Evolutionary conservation across 2,329 filamentous ascomycete genomes (phyloP).

Genomic region (Exophiala bonariae): DNA sequence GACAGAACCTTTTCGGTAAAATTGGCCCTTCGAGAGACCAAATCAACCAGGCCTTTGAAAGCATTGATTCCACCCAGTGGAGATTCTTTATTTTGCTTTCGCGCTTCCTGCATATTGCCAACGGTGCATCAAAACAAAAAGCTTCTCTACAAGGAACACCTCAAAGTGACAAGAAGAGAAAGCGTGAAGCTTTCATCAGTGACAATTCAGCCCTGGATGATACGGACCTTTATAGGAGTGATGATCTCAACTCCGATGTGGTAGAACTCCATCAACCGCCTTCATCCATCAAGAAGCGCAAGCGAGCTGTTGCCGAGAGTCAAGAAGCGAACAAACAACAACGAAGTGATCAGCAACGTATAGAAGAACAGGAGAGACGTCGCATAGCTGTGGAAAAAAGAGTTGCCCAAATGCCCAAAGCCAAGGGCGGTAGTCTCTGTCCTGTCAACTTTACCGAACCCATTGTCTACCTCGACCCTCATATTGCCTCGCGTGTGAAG

Average conservation of each 20-base stretch:
- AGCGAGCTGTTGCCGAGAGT: conserved; percentile 49
- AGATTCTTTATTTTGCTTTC: too few species aligned
- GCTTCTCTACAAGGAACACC: too few species aligned
- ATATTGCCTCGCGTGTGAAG: conserved; percentile 68
- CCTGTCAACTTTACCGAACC: conserved; percentile 46
- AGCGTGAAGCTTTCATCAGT: conserved; percentile 3
- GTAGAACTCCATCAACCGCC: conserved; percentile 6
- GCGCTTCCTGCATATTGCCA: too few species aligned
- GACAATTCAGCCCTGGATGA: conserved; percentile 4
- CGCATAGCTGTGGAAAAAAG: conserved; percentile 35
- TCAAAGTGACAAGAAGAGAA: conserved; percentile 14
- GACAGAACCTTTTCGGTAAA: background rate
- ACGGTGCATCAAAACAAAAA: too few species aligned
- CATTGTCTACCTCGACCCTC: conserved; percentile 56
- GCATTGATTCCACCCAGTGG: too few species aligned
- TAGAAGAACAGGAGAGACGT: conserved; percentile 56
- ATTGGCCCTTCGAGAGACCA: too few species aligned
- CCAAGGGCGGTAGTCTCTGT: conserved; percentile 40
- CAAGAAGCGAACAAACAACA: conserved; percentile 55
- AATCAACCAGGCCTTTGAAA: too few species aligned
- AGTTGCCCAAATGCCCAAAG: conserved; percentile 35
- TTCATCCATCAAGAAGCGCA: conserved; percentile 48
- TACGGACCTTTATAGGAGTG: conserved; percentile 9
- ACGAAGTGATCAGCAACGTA: conserved; percentile 55
- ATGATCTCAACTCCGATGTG: conserved; percentile 10